Percentiles rank a stretch among this genome's conserved stretches.
These are phyloP conservation scores for Microglena sp. DNA, from an alignment of 139 green algal species.

Conservation along the genomic window DNA sequence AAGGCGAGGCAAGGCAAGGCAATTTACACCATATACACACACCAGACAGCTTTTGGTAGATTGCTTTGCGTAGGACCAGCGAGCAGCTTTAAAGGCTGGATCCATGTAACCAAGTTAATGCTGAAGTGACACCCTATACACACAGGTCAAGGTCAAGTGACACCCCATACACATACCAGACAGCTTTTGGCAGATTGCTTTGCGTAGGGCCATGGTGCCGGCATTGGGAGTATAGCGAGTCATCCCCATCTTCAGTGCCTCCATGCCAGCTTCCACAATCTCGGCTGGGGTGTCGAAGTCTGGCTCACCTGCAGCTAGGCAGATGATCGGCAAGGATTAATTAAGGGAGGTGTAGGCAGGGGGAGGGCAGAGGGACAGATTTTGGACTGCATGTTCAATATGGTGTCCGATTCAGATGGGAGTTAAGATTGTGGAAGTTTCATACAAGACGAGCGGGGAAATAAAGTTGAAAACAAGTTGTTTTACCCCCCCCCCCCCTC, in stretches of 20 bases:
- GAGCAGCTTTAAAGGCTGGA: not conserved
- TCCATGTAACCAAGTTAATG: not conserved
- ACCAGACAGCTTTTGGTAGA: slow-evolving; percentile 78
- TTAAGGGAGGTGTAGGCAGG: not conserved
- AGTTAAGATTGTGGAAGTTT: too few species aligned
- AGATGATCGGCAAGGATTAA: slow-evolving; percentile 57
- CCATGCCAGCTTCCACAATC: slow-evolving; percentile 69
- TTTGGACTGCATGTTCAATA: too few species aligned
- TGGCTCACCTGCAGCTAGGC: slow-evolving; percentile 86
- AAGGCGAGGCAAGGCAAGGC: too few species aligned
- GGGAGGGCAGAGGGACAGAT: too few species aligned
- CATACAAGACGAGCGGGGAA: too few species aligned
- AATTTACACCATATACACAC: slow-evolving; percentile 7
- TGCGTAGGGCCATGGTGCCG: slow-evolving; percentile 66
- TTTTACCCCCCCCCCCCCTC: too few species aligned
- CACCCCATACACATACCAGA: slow-evolving; percentile 18
- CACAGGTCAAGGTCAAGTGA: not conserved
- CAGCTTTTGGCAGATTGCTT: slow-evolving; percentile 86
- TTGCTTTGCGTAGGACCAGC: slow-evolving; percentile 12
- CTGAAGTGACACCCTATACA: not conserved
- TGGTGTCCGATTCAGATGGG: too few species aligned
- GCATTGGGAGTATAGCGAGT: slow-evolving; percentile 93
- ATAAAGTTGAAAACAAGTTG: too few species aligned
- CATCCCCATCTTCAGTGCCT: slow-evolving; percentile 65
- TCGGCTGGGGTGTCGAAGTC: slow-evolving; percentile 88